A percentile compares a stretch with the other conserved stretches of the same genome.
phyloP scores from a whole-genome alignment of 192 early-diverging fungal genomes.

The Spinellus fusiger region DNA sequence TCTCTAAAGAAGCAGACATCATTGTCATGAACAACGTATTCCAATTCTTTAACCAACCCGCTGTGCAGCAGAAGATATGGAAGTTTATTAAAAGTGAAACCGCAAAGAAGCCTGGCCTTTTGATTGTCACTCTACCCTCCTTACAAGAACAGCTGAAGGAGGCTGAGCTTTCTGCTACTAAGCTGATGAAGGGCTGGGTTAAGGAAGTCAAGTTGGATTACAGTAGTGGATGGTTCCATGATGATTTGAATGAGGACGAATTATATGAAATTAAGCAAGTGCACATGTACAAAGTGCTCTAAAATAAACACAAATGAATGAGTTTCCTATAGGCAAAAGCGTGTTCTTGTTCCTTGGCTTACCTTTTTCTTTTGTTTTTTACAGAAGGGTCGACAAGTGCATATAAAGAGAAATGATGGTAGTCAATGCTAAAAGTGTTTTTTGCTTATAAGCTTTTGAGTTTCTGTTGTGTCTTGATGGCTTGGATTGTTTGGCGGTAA shows the following conservation, averaged over 20 bases:
- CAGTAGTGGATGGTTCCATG: constrained; percentile 34
- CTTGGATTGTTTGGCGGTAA: background rate
- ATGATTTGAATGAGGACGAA: constrained; percentile 45
- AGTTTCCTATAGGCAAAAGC: background rate
- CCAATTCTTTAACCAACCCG: constrained; percentile 46
- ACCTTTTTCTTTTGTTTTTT: no score
- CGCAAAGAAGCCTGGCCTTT: constrained; percentile 28
- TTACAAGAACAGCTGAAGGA: constrained; percentile 53
- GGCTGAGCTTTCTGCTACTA: constrained; percentile 41
- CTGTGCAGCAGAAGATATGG: constrained; percentile 46
- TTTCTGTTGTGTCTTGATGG: background rate
- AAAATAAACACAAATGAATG: constrained; percentile 1
- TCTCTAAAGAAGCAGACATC: constrained; percentile 42
- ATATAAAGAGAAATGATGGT: background rate
- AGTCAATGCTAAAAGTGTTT: background rate
- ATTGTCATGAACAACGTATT: constrained; percentile 60
- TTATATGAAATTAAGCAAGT: constrained; percentile 46
- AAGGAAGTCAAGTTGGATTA: constrained; percentile 43
- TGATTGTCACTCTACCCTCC: constrained; percentile 46
- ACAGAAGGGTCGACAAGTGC: background rate
- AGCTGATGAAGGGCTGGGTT: constrained; percentile 38
- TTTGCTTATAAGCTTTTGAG: background rate
- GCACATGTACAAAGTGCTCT: constrained; percentile 51
- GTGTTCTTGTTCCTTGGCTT: no score
- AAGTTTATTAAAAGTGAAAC: constrained; percentile 41